Base-by-base conservation (phyloP, 768 basidiomycete species). In the Tricholoma saponaceum region DNA sequence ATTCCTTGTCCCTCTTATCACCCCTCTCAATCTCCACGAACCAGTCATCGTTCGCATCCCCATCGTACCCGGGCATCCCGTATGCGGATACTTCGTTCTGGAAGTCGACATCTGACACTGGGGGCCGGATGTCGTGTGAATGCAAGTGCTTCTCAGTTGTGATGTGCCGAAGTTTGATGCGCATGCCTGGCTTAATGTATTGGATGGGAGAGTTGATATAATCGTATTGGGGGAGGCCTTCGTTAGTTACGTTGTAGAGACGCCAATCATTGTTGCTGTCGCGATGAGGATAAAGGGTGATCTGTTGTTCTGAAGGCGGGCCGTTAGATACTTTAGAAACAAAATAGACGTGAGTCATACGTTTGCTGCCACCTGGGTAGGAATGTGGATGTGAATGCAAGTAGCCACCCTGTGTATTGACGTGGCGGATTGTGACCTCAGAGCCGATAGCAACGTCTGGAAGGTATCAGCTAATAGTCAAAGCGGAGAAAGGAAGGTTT, bases 371-470 rank as follows among this genome's bases (percentile, higher is more conserved):
- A 32, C 79, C 81, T 0, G 96, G 97, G 67, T 96, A 99, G 52
- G 82, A 84, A 67, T 96, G 93, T 0, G 83, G 58, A 72, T 99
- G 97, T 0, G 97, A 98, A 71, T 99, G 97, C 12, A 99, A 76
- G 69, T 98, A 99, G n/a, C 97, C 97, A 25, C 97, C 97, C 72
- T 99, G 96, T 0, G 97, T 99, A 68, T 98, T 94, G 47, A 95
- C 73, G 68, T 98, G 97, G 51, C 95, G 88, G 35, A 99, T 79
- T 2, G 89, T 79, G 37, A 99, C 76, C 43, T 79, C 75, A 0
- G 95, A 97, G 25, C 95, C 96, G 61, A 95, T 57, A 14, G 85
- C 89, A 50, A 98, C 81, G 67, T 99, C 97, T 89, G 62, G 20
- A 6, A 56, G 16, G 43, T 25, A 18, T 50, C n/a, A 50, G 28